Percentiles rank a stretch among this genome's conserved stretches.
phyloP scores from a whole-genome alignment of 1,139 yeast species.

The Zygoascus hellenicus region DNA sequence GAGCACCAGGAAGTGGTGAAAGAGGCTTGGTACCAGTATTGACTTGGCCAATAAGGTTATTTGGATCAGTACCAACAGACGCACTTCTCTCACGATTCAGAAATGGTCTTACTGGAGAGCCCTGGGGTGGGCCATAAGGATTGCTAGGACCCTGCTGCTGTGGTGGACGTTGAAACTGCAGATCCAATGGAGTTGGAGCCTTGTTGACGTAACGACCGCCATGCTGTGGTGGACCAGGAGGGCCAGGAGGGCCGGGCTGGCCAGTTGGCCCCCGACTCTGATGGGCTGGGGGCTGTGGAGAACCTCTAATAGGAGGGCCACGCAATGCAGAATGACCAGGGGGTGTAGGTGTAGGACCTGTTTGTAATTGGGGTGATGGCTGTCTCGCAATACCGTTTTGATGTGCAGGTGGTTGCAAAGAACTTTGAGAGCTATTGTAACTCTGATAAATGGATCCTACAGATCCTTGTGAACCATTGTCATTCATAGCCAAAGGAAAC shows the following conservation, averaged over 20 bases:
- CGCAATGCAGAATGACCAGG: slow-evolving; percentile 9
- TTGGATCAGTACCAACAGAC: slow-evolving; percentile 31
- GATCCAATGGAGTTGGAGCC: slow-evolving; percentile 11
- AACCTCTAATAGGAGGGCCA: slow-evolving; percentile 4
- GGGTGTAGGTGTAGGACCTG: slow-evolving; percentile 8
- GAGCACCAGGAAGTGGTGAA: slow-evolving; percentile 20
- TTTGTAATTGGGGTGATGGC: background rate
- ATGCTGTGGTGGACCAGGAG: slow-evolving; percentile 4
- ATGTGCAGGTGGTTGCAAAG: background rate
- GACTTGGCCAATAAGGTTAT: slow-evolving; percentile 27
- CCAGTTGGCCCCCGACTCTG: background rate
- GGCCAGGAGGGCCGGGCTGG: background rate
- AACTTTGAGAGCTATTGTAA: background rate
- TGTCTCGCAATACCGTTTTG: background rate
- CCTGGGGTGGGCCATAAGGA: background rate
- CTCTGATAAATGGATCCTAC: background rate
- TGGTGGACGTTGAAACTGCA: slow-evolving; percentile 4
- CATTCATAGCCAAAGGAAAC: background rate
- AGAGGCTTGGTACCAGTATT: slow-evolving; percentile 26
- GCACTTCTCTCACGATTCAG: slow-evolving; percentile 28
- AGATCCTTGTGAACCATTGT: background rate
- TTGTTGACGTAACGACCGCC: slow-evolving; percentile 10
- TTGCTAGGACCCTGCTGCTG: slow-evolving; percentile 5
- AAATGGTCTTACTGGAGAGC: slow-evolving; percentile 1
- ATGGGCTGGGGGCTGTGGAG: slow-evolving; percentile 8